Percentiles rank a stretch among this genome's conserved stretches.
These are phyloP conservation scores for Lipomyces oligophaga DNA, from an alignment of 805 yeast species.

Conservation along the genomic window DNA sequence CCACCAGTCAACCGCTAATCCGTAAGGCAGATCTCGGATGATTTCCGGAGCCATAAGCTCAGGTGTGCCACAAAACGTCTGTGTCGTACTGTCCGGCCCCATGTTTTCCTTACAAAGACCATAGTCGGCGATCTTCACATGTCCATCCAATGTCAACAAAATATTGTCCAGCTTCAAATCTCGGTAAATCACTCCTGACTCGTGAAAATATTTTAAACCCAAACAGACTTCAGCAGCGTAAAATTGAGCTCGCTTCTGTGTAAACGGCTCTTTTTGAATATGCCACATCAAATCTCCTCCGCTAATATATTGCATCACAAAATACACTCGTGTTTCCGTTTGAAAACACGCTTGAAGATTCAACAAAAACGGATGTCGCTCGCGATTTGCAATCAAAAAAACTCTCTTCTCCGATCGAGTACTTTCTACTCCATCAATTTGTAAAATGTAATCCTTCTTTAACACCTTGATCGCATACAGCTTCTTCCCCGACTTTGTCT, in stretches of 20 bases:
- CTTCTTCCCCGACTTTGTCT: slow-evolving; percentile 73
- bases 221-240: slow-evolving; percentile 94
- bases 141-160: slow-evolving; percentile 82
- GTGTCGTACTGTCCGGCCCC: slow-evolving; percentile 81
- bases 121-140: slow-evolving; percentile 93
- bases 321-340: slow-evolving; percentile 93
- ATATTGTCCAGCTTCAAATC: slow-evolving; percentile 95
- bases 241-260: slow-evolving; percentile 89
- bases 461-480: slow-evolving; percentile 94
- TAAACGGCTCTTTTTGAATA: slow-evolving; percentile 85
- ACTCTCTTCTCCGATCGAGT: slow-evolving; percentile 93
- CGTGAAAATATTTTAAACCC: slow-evolving; percentile 90
- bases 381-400: slow-evolving; percentile 74
- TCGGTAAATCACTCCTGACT: slow-evolving; percentile 91
- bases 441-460: slow-evolving; percentile 92
- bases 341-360: slow-evolving; percentile 94
- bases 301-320: slow-evolving; percentile 96
- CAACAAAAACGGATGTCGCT: slow-evolving; percentile 87
- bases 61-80: slow-evolving; percentile 98
- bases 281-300: slow-evolving; percentile 99
- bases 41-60: slow-evolving; percentile 99
- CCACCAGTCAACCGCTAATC: slow-evolving; percentile 99
- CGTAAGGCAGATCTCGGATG: slow-evolving; percentile 85
- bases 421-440: slow-evolving; percentile 93
- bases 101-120: slow-evolving; percentile 94